Evolutionary conservation across 2,329 filamentous ascomycete genomes (phyloP), one percentile per base, ranked within the genome.

Genomic region (Trichophyton verrucosum): DNA sequence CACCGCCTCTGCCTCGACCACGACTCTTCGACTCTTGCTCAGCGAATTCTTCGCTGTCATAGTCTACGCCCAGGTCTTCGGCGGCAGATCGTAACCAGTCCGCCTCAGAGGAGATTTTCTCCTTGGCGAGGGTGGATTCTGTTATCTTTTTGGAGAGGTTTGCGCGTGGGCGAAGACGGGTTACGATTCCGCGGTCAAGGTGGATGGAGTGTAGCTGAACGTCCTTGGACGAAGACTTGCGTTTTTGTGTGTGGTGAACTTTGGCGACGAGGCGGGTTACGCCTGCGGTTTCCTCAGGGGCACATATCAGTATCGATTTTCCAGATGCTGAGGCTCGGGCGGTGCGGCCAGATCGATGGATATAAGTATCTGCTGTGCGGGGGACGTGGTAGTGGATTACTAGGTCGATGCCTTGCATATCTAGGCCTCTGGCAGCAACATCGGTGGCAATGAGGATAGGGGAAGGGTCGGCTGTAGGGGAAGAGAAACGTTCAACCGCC

Each of bases 371-470:
- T 38, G 94, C 94, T 0, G 90, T 81, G 61, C 91, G 87, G 1
- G 94, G 94, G 0, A 96, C 86, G 73, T 99, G 92, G 76, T 99
- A 99, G 75, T 99, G 94, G 17, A 99, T 78, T 15, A 99, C 87
- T 13, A 95, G 81, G 67, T 96, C 88, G 55, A 97, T 90, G 38
- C 86, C 84, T 53, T 89, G 87, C 67, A 99, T 96, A 72, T 99
- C 94, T 56, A 99, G 84, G 74, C 94, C 94, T 64, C 92, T 86
- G 7, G 92, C 91, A 1, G 92, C 92, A 27, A 96, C 91, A 71
- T 97, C 92, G 0, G 94, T 97, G 2, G 94, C 91, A 17, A 99
- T 82, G 2, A 97, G 82, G 53, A 97, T 87, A 1, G 86, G 82
- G 68, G 73, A 79, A 33, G 78, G 75, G 55, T 82, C 78, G 3